Evolutionary conservation across 371 early-diverging fungal genomes (phyloP).

Genomic region (Rhizopus sp.): DNA sequence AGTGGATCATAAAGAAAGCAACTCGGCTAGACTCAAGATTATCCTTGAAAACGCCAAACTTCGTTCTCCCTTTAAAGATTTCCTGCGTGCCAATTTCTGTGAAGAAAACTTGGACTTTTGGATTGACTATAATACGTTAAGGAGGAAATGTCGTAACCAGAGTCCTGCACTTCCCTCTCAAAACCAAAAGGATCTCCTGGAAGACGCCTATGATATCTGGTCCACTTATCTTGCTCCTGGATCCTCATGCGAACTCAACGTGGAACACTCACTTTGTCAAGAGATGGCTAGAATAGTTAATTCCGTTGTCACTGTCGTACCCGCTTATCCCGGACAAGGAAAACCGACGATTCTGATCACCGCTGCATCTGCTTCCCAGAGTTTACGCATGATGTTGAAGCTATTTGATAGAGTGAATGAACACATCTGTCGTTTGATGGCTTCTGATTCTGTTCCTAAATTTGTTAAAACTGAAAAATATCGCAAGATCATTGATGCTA

Average conservation of each 20-base stretch:
- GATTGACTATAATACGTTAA: slow-evolving; percentile 54
- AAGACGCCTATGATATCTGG: slow-evolving; percentile 65
- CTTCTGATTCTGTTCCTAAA: slow-evolving; percentile 83
- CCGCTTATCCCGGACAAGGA: slow-evolving; percentile 33
- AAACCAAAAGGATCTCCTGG: slow-evolving; percentile 46
- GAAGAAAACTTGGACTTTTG: slow-evolving; percentile 75
- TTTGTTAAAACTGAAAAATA: slow-evolving; percentile 73
- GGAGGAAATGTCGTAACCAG: slow-evolving; percentile 40
- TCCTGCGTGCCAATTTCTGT: slow-evolving; percentile 67
- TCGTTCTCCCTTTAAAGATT: slow-evolving; percentile 66
- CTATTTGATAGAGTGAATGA: slow-evolving; percentile 68
- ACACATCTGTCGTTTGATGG: slow-evolving; percentile 75
- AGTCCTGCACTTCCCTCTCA: slow-evolving; percentile 37
- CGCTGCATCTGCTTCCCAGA: slow-evolving; percentile 39
- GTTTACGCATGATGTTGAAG: slow-evolving; percentile 48
- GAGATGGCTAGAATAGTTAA: slow-evolving; percentile 52
- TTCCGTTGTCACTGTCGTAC: slow-evolving; percentile 40
- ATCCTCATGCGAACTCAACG: slow-evolving; percentile 61
- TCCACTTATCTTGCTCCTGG: slow-evolving; percentile 61
- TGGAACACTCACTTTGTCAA: slow-evolving; percentile 52
- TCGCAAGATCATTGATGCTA: slow-evolving; percentile 28
- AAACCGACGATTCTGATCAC: slow-evolving; percentile 44
- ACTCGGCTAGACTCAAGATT: slow-evolving; percentile 55
- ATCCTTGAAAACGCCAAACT: slow-evolving; percentile 64
- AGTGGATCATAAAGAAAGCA: slow-evolving; percentile 49